phyloP scores from a whole-genome alignment of 306 rosid genomes.

The Rosa persica region DNA sequence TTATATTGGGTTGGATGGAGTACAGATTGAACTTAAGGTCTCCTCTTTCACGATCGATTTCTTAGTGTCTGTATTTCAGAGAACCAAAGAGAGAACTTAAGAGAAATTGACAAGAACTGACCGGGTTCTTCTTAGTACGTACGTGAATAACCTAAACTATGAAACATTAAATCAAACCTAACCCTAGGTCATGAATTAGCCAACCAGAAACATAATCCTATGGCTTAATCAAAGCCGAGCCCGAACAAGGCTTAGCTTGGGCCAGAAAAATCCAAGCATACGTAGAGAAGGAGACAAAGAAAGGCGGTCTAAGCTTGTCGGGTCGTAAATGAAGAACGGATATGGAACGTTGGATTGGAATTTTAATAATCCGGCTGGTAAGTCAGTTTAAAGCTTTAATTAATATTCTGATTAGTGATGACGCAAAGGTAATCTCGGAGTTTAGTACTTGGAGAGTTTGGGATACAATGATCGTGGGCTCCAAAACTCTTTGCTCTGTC shows the following conservation, averaged over 20 bases:
- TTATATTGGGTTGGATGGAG: neutral
- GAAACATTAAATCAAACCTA: neutral
- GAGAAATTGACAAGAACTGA: neutral
- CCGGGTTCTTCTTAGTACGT: neutral
- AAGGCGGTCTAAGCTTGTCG: constrained; percentile 59
- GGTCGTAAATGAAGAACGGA: constrained; percentile 47
- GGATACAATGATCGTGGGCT: constrained; percentile 47
- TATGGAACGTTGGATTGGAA: constrained; percentile 45
- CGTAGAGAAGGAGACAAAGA: constrained; percentile 48
- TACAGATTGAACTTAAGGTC: neutral
- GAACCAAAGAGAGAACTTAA: neutral
- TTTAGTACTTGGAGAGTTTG: constrained; percentile 40
- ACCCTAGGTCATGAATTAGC: neutral
- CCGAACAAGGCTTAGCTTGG: neutral
- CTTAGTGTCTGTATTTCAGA: neutral
- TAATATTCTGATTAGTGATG: constrained; percentile 19
- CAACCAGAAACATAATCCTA: neutral
- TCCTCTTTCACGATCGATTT: neutral
- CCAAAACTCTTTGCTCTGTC: constrained; percentile 48
- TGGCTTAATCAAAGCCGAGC: constrained; percentile 1
- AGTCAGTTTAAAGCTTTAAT: constrained; percentile 25
- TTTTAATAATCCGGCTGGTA: constrained; percentile 36
- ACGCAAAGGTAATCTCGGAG: constrained; percentile 37
- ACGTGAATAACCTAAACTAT: neutral
- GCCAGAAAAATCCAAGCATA: constrained; percentile 12